Evolutionary conservation across 352 stramenopile genomes (phyloP).

Genomic region (Pythium diclinum): DNA sequence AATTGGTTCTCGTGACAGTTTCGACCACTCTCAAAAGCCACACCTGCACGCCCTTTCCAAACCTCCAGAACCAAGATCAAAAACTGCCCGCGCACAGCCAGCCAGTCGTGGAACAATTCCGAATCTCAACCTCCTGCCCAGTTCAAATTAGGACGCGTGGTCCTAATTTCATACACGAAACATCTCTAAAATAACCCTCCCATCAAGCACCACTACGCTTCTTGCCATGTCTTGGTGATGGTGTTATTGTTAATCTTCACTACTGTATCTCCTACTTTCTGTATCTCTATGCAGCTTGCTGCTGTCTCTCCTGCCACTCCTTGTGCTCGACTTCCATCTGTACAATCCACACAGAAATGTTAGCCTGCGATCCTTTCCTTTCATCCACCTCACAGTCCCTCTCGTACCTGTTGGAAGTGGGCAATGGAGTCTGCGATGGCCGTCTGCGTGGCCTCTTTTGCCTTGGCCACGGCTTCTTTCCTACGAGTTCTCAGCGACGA

Average conservation of each 20-base stretch:
- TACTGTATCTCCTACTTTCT: conserved; percentile 1
- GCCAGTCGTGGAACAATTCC: not conserved
- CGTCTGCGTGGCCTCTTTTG: conserved; percentile 34
- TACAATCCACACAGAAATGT: conserved; percentile 13
- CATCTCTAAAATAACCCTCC: too few relatives aligned
- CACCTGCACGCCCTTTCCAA: too few relatives aligned
- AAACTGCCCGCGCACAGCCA: not conserved
- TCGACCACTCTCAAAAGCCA: not conserved
- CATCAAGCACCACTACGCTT: too few relatives aligned
- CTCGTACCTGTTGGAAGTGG: conserved; percentile 54
- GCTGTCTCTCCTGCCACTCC: conserved; percentile 51
- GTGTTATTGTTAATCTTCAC: too few relatives aligned
- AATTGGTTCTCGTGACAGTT: not conserved
- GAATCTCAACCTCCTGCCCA: not conserved
- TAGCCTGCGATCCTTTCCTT: not conserved
- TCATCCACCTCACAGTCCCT: not conserved
- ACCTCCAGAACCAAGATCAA: not conserved
- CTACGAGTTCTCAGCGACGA: conserved; percentile 8
- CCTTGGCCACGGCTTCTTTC: conserved; percentile 27
- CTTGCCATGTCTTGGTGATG: too few relatives aligned
- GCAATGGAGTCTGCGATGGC: conserved; percentile 48
- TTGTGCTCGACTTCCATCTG: conserved; percentile 60
- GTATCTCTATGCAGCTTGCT: conserved; percentile 30
- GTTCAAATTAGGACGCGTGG: not conserved
- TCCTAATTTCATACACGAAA: not conserved